These are phyloP conservation scores for Paraglomus occultum DNA, from an alignment of 192 early-diverging fungal genomes.

Conservation along the genomic window DNA sequence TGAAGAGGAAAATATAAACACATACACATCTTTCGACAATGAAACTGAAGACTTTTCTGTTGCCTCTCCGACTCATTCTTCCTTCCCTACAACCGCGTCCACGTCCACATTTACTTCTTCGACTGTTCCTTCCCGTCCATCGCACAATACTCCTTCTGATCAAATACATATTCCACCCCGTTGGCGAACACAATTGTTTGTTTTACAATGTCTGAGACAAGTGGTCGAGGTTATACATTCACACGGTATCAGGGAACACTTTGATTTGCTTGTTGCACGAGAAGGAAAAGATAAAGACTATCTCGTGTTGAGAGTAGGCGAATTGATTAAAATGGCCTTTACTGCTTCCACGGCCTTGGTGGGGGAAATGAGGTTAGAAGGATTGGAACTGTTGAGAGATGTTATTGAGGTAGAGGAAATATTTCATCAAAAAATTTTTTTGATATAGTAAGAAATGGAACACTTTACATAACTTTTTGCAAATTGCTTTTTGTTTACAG, in stretches of 20 bases:
- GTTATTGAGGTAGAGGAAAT: constrained; percentile 55
- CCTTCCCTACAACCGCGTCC: background rate
- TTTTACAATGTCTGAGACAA: constrained; percentile 67
- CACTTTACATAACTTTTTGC: background rate
- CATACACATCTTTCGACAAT: constrained; percentile 24
- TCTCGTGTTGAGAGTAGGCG: constrained; percentile 73
- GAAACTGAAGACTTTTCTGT: constrained; percentile 26
- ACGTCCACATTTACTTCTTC: background rate
- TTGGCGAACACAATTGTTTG: constrained; percentile 84
- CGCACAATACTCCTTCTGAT: constrained; percentile 13
- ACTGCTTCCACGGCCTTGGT: constrained; percentile 80
- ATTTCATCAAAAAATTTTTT: background rate
- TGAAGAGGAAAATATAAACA: constrained; percentile 35
- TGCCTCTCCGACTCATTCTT: background rate
- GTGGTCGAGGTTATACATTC: constrained; percentile 60
- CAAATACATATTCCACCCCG: constrained; percentile 48
- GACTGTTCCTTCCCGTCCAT: background rate
- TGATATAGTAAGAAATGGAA: background rate
- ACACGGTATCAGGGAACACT: constrained; percentile 60
- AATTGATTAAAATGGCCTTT: constrained; percentile 89
- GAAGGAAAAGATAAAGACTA: constrained; percentile 62
- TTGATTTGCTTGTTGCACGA: constrained; percentile 62
- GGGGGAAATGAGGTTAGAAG: constrained; percentile 71
- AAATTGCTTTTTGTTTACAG: constrained; percentile 13
- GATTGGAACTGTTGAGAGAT: constrained; percentile 75